phyloP scores from a whole-genome alignment of 352 stramenopile genomes.

The Phytopythium kandeliae region DNA sequence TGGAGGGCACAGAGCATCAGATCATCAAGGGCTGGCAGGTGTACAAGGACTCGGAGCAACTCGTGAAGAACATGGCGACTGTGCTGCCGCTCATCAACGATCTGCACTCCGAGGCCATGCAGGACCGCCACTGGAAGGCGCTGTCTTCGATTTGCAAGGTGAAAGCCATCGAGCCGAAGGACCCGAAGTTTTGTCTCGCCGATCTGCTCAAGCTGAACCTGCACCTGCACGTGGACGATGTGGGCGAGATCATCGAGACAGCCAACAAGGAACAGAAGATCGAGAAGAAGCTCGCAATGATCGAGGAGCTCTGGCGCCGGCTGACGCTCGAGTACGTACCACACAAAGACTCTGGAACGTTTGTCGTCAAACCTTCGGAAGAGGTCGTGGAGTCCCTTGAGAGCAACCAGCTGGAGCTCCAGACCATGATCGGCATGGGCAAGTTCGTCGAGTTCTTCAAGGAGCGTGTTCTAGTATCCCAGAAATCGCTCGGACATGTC shows the following conservation, averaged over 20 bases:
- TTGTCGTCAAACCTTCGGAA: constrained; percentile 80
- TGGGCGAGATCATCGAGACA: constrained; percentile 84
- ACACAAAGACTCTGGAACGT: constrained; percentile 84
- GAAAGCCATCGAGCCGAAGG: constrained; percentile 82
- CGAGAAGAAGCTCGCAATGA: constrained; percentile 87
- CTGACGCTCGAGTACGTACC: constrained; percentile 84
- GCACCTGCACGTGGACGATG: constrained; percentile 79
- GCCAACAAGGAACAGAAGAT: constrained; percentile 89
- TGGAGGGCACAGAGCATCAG: constrained; percentile 74
- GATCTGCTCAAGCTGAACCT: constrained; percentile 82
- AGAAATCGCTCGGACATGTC: constrained; percentile 80
- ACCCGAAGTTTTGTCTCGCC: constrained; percentile 78
- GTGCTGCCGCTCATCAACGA: constrained; percentile 92
- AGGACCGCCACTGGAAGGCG: constrained; percentile 91
- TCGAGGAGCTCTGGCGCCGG: constrained; percentile 79
- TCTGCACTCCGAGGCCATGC: constrained; percentile 93
- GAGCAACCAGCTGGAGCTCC: constrained; percentile 82
- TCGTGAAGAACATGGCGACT: constrained; percentile 85
- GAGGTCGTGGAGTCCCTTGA: constrained; percentile 84
- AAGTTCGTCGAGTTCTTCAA: constrained; percentile 91
- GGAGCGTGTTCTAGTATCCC: constrained; percentile 66
- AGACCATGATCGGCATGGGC: constrained; percentile 89
- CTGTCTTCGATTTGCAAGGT: constrained; percentile 82
- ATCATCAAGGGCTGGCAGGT: constrained; percentile 87
- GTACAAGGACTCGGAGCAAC: constrained; percentile 83